Evolutionary conservation across 1,139 yeast genomes (phyloP).

Genomic region (Ogataea hybrid): DNA sequence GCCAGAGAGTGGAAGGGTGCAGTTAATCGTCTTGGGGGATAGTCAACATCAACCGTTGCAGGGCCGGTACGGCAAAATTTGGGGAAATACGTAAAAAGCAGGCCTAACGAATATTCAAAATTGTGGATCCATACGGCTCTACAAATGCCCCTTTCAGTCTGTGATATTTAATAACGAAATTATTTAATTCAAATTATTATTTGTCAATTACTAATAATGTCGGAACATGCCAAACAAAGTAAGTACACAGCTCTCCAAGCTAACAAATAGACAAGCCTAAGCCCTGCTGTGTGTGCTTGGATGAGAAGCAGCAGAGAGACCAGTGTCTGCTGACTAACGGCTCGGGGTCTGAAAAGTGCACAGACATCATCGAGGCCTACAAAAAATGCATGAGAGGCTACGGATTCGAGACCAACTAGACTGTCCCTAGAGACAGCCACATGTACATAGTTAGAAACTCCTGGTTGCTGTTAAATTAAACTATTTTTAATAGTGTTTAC

Average conservation of each 20-base stretch:
- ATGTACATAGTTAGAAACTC: not conserved
- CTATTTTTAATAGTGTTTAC: slow-evolving; percentile 11
- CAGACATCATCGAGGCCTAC: slow-evolving; percentile 65
- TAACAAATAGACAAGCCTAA: slow-evolving; percentile 56
- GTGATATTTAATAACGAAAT: not conserved
- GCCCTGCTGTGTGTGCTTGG: slow-evolving; percentile 95
- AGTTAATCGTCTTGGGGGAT: too few relatives aligned
- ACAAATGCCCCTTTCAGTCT: not conserved
- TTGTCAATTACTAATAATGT: slow-evolving; percentile 13
- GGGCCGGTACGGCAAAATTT: too few relatives aligned
- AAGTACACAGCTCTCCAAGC: slow-evolving; percentile 9
- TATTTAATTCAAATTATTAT: not conserved
- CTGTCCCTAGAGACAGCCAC: not conserved
- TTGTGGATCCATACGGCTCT: too few relatives aligned
- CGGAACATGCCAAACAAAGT: slow-evolving; percentile 24
- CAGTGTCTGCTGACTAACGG: slow-evolving; percentile 84
- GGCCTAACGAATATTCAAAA: too few relatives aligned
- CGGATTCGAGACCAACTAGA: slow-evolving; percentile 57
- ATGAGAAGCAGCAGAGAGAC: slow-evolving; percentile 80
- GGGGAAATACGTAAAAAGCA: too few relatives aligned
- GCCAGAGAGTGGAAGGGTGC: not conserved
- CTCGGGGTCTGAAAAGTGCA: slow-evolving; percentile 81
- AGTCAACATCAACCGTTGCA: too few relatives aligned
- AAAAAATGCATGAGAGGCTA: slow-evolving; percentile 88
- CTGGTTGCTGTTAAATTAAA: not conserved